Evolutionary conservation across 1,284 basidiomycete species (phyloP), one percentile per base, ranked within the genome.

Genomic region (Microbotryum silenes-acaulis): DNA sequence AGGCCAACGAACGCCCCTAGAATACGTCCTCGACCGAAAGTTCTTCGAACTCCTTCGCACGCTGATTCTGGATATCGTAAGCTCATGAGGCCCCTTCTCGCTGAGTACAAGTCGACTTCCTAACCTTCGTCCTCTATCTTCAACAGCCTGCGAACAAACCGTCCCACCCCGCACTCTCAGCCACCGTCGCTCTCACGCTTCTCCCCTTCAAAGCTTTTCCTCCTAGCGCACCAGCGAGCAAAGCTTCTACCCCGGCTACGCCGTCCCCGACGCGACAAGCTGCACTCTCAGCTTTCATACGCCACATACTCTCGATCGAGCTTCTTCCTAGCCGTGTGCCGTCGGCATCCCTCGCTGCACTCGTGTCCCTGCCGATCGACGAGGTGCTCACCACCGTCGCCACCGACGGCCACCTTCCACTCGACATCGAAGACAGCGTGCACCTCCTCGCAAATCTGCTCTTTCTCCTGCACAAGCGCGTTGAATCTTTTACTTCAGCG

Each of bases 371-470:
- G 63, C 81, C 61, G 49, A 73, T 23, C 59, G 73, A 42, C 62
- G 78, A 45, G 56, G 73, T 53, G 60, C 71, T 23, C 47, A 75
- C 47, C 23, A 21, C 21, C 12, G 58, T 73, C 16, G 50, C 33
- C 8, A 5, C 57, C 29, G 18, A 37, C 12, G 16, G 56, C 21
- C 42, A 29, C 47, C 21, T 25, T 31, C n/a, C 44, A 1, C 44
- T 59, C 52, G 44, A 49, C 62, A 7, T 77, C 77, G 57, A 74
- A 75, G 21, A 80, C 77, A 68, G 73, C 81, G 51, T 66, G 25
- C 81, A 88, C 66, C 77, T 89, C 4, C 71, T 87, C 16, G 82
- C 86, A 1, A 88, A 87, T 69, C 74, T 88, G 6, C 74, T 81
- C 48, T 79, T 81, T 7, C 85, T 89, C 71, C 37, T 47, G 10